phyloP scores from a whole-genome alignment of 2,329 filamentous ascomycete species.

The Fusarium pilosicola region DNA sequence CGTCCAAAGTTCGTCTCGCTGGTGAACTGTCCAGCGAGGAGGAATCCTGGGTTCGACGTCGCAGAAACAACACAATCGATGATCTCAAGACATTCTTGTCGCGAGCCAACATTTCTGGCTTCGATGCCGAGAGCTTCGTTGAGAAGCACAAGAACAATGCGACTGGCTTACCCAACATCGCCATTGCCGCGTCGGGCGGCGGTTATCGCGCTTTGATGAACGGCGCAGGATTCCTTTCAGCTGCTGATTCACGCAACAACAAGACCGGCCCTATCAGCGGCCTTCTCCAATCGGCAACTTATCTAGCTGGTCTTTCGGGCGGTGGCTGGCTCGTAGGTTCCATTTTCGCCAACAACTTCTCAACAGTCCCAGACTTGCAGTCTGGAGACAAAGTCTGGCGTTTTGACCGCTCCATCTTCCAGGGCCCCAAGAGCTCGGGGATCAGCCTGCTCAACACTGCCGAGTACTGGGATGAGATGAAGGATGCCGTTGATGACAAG shows the following conservation, averaged over 20 bases:
- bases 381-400: conserved; percentile 53
- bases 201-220: conserved; percentile 87
- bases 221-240: conserved; percentile 82
- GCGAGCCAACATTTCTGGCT: conserved; percentile 76
- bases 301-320: conserved; percentile 82
- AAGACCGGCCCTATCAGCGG: conserved; percentile 78
- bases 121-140: conserved; percentile 79
- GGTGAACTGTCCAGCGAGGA: conserved; percentile 73
- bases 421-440: conserved; percentile 50
- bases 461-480: conserved; percentile 48
- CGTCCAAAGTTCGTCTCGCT: conserved; percentile 75
- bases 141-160: conserved; percentile 43
- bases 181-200: conserved; percentile 83
- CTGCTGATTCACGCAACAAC: conserved; percentile 71
- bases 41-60: conserved; percentile 74
- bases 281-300: conserved; percentile 82
- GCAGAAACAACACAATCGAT: conserved; percentile 76
- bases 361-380: conserved; percentile 56
- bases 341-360: conserved; percentile 85
- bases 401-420: conserved; percentile 53
- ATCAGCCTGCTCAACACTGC: conserved; percentile 43
- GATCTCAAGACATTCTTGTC: conserved; percentile 79
- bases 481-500: conserved; percentile 50
- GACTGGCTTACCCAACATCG: conserved; percentile 66
- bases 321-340: conserved; percentile 87